Evolutionary conservation across 2,329 filamentous ascomycete genomes (phyloP), one percentile per base, ranked within the genome.

Genomic region (Sarocladium strictum): DNA sequence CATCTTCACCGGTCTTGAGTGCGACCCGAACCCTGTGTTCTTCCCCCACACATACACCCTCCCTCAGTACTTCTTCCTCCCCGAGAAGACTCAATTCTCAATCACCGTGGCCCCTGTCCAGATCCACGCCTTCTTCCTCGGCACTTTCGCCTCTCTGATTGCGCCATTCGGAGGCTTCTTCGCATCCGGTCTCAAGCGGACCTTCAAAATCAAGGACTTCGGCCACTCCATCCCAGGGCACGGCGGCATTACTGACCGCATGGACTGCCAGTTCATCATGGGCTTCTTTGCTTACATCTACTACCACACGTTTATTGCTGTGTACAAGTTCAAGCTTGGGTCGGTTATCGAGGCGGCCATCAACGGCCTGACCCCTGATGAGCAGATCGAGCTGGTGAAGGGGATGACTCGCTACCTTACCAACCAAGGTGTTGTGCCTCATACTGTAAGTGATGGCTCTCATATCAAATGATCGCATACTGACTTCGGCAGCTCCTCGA

Each of bases 261-360:
- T 99, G 93, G 94, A 99, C 68, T 99, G 94, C 70, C 94, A 99
- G 68, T 99, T 99, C 75, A 97, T 97, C 76, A 99, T 99, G 94
- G 94, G 94, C 9, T 94, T 96, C 72, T 97, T 99, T 65, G 84
- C 93, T 15, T 97, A 91, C 76, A 92, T 99, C 81, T 99, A 99
- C 75, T 99, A 95, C 74, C 92, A 97, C 70, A 94, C 89, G 65
- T 99, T 99, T 70, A 93, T 99, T 65, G 92, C 92, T 3, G 79
- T 90, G 6, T 85, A 96, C 77, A 90, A 93, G 70, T 85, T 88
- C 37, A 90, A 80, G 55, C 86, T 96, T 19, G 94, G 93, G 19
- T 84, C 84, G 54, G 88, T 99, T 33, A 88, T 99, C 62, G 93
- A 99, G 75, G 83, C 85, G 12, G 93, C 90, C 52, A 96, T 99